phyloP scores from a whole-genome alignment of 345 rosid species.

The Gossypioides kirkii region DNA sequence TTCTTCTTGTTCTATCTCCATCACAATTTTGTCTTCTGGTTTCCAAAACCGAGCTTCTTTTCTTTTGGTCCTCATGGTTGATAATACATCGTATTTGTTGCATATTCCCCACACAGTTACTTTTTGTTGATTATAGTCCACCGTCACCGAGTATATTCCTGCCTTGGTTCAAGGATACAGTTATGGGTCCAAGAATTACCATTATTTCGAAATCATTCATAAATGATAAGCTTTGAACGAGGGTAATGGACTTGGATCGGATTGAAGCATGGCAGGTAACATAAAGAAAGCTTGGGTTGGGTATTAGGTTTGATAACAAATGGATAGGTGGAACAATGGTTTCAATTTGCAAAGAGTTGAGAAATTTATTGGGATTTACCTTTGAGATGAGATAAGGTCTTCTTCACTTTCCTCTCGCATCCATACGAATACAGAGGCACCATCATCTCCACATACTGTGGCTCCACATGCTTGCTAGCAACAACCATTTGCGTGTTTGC shows the following conservation, averaged over 20 bases:
- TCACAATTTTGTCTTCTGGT: constrained; percentile 30
- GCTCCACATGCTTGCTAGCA: constrained; percentile 64
- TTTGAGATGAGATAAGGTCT: constrained; percentile 66
- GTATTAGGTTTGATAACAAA: too few relatives aligned
- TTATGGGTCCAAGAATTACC: too few relatives aligned
- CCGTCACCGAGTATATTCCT: constrained; percentile 79
- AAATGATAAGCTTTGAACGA: too few relatives aligned
- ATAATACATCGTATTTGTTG: constrained; percentile 64
- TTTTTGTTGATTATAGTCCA: constrained; percentile 64
- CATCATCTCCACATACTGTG: constrained; percentile 88
- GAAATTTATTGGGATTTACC: constrained; percentile 45
- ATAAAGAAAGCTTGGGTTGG: too few relatives aligned
- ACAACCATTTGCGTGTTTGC: constrained; percentile 61
- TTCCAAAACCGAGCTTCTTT: constrained; percentile 80
- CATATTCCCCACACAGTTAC: constrained; percentile 92
- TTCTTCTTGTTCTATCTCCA: constrained; percentile 24
- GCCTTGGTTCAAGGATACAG: too few relatives aligned
- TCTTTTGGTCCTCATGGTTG: constrained; percentile 58
- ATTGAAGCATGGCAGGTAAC: too few relatives aligned
- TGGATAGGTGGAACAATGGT: not conserved
- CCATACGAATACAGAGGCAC: constrained; percentile 87
- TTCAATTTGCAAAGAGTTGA: not conserved
- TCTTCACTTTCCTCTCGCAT: constrained; percentile 72
- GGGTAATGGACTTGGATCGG: too few relatives aligned
- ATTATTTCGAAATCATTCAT: too few relatives aligned